A percentile compares a stretch with the other conserved stretches of the same genome.
These are phyloP conservation scores for Thuidium tamariscinum DNA, from an alignment of 225 moss, liverwort and hornwort species.

Conservation along the genomic window DNA sequence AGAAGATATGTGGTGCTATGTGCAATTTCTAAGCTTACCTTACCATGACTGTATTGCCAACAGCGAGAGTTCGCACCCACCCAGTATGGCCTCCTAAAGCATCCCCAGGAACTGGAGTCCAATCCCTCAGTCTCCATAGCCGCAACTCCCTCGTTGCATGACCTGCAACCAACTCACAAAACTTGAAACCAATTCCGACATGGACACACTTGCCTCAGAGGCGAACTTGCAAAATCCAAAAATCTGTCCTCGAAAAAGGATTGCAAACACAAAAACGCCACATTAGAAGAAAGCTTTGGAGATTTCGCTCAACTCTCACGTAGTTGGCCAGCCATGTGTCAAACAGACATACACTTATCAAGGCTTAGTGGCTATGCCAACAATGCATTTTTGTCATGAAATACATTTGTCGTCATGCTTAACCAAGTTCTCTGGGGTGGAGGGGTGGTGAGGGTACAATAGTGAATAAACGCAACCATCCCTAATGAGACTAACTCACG, in stretches of 20 bases:
- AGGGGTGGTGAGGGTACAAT: background rate
- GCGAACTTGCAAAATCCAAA: background rate
- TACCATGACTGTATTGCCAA: slow-evolving; percentile 16
- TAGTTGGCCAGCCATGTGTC: background rate
- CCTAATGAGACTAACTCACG: background rate
- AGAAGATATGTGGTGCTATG: background rate
- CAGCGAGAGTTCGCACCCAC: slow-evolving; percentile 39
- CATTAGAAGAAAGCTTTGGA: background rate
- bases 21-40: slow-evolving; percentile 9
- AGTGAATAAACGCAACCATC: background rate
- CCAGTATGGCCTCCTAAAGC: slow-evolving; percentile 34
- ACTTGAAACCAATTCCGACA: background rate
- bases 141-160: slow-evolving; percentile 26
- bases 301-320: background rate
- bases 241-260: background rate
- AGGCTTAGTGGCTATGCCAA: background rate
- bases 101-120: slow-evolving; percentile 8
- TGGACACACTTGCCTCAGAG: background rate
- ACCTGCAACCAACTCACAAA: background rate
- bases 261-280: background rate
- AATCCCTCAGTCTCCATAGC: slow-evolving; percentile 18
- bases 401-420: background rate
- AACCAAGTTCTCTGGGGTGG: background rate
- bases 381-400: background rate
- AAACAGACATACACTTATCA: background rate